A percentile compares a stretch with the other conserved stretches of the same genome.
These are phyloP conservation scores for Gilbertella persicaria DNA, from an alignment of 371 early-diverging fungal species.

Conservation along the genomic window DNA sequence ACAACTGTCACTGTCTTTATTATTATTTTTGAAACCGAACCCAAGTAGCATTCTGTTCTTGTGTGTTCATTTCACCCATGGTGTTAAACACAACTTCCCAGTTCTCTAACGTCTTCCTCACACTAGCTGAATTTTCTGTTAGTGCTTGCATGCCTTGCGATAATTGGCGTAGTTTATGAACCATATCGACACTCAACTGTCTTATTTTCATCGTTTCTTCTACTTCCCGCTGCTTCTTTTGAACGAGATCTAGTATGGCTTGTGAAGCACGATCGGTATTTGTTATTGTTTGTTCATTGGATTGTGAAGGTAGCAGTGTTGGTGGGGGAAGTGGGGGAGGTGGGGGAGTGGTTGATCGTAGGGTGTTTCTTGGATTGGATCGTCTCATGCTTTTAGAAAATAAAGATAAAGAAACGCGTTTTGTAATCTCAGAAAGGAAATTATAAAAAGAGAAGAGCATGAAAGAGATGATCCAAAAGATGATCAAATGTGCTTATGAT, in stretches of 20 bases:
- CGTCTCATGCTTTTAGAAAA: too few species aligned
- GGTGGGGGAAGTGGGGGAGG: too few species aligned
- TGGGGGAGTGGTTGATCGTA: too few species aligned
- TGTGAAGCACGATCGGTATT: conserved; percentile 1
- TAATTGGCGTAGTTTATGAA: neutral
- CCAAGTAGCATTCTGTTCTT: neutral
- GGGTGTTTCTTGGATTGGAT: too few species aligned
- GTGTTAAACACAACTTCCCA: conserved; percentile 17
- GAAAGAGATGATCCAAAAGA: too few species aligned
- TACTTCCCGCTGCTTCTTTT: neutral
- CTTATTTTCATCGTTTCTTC: conserved; percentile 9
- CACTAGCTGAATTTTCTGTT: conserved; percentile 1
- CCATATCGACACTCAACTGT: neutral
- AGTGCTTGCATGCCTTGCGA: neutral
- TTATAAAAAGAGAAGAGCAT: too few species aligned
- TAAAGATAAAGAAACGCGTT: too few species aligned
- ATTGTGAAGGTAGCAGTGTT: too few species aligned
- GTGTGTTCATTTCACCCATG: conserved; percentile 15
- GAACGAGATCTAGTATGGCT: conserved; percentile 3
- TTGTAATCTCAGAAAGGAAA: too few species aligned
- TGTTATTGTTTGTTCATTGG: too few species aligned
- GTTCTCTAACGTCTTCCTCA: conserved; percentile 9
- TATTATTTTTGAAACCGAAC: conserved; percentile 1
- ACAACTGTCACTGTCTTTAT: neutral
- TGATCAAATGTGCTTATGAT: too few species aligned